phyloP scores from a whole-genome alignment of 805 yeast species.

The Candida caryicola region DNA sequence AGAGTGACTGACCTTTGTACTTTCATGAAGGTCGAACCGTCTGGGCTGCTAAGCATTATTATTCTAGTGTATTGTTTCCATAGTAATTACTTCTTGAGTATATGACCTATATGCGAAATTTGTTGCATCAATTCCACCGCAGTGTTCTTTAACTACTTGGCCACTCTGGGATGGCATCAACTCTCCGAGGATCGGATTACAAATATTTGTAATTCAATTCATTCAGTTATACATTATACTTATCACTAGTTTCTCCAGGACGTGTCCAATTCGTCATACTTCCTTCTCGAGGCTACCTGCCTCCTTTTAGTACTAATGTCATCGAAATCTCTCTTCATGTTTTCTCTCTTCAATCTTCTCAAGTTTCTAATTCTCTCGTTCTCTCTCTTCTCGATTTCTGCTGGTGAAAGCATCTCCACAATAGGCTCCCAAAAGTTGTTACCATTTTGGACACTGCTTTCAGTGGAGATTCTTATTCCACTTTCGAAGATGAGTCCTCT shows the following conservation, averaged over 20 bases:
- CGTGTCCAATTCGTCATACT: constrained; percentile 46
- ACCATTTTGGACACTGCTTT: constrained; percentile 69
- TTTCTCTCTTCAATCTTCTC: constrained; percentile 89
- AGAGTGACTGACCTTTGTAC: too few relatives aligned
- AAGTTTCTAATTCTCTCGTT: constrained; percentile 90
- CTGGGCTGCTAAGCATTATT: too few relatives aligned
- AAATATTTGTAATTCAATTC: too few relatives aligned
- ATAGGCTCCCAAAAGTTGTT: constrained; percentile 88
- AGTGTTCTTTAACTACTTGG: too few relatives aligned
- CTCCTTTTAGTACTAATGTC: constrained; percentile 34
- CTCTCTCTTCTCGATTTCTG: constrained; percentile 93
- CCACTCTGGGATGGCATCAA: too few relatives aligned
- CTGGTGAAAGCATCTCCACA: constrained; percentile 79
- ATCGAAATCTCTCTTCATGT: constrained; percentile 60
- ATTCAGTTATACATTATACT: too few relatives aligned
- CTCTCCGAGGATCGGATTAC: too few relatives aligned
- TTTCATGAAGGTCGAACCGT: too few relatives aligned
- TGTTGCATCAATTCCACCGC: too few relatives aligned
- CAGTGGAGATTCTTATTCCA: constrained; percentile 41
- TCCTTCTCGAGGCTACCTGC: constrained; percentile 43
- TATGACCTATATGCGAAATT: too few relatives aligned
- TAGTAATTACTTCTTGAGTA: too few relatives aligned
- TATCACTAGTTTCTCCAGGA: constrained; percentile 6
- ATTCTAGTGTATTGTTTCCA: too few relatives aligned
- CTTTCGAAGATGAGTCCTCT: constrained; percentile 44